Conservation (phyloP, 177 flowering plant species). For the Tripterygium wilfordii region DNA sequence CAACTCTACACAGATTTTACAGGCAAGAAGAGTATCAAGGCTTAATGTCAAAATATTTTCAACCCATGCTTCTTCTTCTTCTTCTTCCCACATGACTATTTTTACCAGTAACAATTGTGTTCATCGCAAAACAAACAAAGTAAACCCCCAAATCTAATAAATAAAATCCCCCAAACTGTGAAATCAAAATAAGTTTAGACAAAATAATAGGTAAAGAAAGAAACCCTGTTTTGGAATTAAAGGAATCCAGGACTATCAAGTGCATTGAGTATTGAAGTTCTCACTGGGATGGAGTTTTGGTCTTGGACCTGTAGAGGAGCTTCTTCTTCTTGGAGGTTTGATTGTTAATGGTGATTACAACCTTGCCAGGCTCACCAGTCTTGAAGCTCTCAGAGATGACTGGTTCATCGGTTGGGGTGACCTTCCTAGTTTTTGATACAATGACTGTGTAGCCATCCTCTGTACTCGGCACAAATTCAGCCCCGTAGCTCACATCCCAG, state of each 20-base stretch:
- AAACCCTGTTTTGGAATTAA: not conserved
- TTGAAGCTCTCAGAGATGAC: constrained; percentile 41
- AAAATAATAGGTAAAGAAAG: not conserved
- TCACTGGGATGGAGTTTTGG: constrained; percentile 20
- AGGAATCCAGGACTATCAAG: too few relatives aligned
- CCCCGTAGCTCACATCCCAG: constrained; percentile 67
- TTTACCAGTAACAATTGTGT: constrained; percentile 1
- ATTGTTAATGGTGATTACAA: constrained; percentile 49
- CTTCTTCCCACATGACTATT: not conserved
- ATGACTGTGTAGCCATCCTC: constrained; percentile 37
- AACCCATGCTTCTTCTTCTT: not conserved
- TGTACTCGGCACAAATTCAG: constrained; percentile 53
- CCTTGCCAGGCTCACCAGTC: constrained; percentile 42
- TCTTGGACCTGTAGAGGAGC: constrained; percentile 64
- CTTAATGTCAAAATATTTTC: not conserved
- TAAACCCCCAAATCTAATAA: not conserved
- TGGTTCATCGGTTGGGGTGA: constrained; percentile 49
- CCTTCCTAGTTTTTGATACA: constrained; percentile 45
- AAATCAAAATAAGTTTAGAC: constrained; percentile 4
- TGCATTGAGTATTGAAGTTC: constrained; percentile 2
- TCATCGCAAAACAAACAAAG: not conserved
- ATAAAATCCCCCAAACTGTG: constrained; percentile 8
- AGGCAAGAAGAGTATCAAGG: constrained; percentile 2
- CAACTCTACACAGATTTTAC: constrained; percentile 17
- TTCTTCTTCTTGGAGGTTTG: constrained; percentile 57